These are phyloP conservation scores for Phyllosticta citrichinensis DNA, from an alignment of 2,329 filamentous ascomycete species.

Conservation along the genomic window DNA sequence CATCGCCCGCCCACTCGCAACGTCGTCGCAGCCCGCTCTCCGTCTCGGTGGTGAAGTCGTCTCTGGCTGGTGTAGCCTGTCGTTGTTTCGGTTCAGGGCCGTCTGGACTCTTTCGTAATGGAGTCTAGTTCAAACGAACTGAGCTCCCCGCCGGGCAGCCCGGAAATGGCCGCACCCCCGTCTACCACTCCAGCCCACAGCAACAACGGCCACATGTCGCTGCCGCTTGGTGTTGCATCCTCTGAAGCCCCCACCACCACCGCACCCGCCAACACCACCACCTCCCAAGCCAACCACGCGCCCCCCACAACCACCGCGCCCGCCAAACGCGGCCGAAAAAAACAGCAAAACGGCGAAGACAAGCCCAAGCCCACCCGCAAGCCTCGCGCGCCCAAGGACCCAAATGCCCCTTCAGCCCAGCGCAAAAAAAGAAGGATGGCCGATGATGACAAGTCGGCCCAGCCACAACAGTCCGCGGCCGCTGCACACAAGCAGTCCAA, in stretches of 20 bases:
- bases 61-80: neutral
- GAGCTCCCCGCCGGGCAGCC: conserved; percentile 28
- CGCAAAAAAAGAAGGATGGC: conserved; percentile 38
- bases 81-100: neutral
- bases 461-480: conserved; percentile 16
- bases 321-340: conserved; percentile 36
- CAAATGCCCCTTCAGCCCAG: conserved; percentile 31
- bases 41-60: neutral
- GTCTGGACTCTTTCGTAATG: conserved; percentile 11
- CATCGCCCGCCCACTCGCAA: neutral
- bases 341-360: conserved; percentile 31
- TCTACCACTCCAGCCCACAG: conserved; percentile 13
- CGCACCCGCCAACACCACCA: conserved; percentile 22
- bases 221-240: conserved; percentile 21
- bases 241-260: conserved; percentile 18
- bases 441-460: conserved; percentile 12
- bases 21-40: neutral
- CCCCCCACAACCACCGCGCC: conserved; percentile 25
- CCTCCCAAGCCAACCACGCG: conserved; percentile 6
- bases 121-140: conserved; percentile 27
- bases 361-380: conserved; percentile 37
- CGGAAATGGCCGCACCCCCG: conserved; percentile 9
- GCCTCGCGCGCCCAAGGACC: conserved; percentile 39
- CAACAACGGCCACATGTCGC: conserved; percentile 24
- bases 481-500: conserved; percentile 27